These are phyloP conservation scores for Camelina sativa DNA, from an alignment of 345 rosid species.

Conservation along the genomic window DNA sequence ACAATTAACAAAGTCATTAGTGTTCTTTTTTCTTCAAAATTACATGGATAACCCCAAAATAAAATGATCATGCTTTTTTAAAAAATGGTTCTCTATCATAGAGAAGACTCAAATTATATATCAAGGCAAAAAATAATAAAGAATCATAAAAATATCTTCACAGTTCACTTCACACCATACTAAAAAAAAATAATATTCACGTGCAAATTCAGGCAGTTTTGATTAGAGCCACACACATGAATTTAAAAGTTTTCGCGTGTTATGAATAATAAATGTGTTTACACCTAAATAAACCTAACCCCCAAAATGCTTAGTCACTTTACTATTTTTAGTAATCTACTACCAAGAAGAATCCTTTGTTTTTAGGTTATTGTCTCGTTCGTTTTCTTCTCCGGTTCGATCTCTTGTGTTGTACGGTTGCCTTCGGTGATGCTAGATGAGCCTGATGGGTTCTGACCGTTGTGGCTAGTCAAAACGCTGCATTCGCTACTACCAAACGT, in stretches of 20 bases:
- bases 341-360: constrained; percentile 13
- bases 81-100: too few relatives aligned
- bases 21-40: too few relatives aligned
- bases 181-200: neutral
- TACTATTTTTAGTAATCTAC: too few relatives aligned
- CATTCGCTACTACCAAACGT: constrained; percentile 59
- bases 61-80: too few relatives aligned
- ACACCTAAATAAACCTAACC: constrained; percentile 20
- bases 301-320: constrained; percentile 5
- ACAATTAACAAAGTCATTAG: too few relatives aligned
- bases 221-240: constrained; percentile 24
- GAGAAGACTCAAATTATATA: neutral
- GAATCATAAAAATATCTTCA: constrained; percentile 11
- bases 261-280: constrained; percentile 8
- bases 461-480: constrained; percentile 57
- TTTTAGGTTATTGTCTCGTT: neutral
- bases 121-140: constrained; percentile 9
- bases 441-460: constrained; percentile 55
- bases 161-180: constrained; percentile 17
- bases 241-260: too few relatives aligned
- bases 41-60: too few relatives aligned
- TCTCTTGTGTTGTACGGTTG: constrained; percentile 54
- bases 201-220: constrained; percentile 15
- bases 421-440: constrained; percentile 63
- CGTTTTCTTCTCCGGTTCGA: constrained; percentile 46